Base-by-base conservation (phyloP, 148 eudicot species). In the Diospyros lotus region DNA sequence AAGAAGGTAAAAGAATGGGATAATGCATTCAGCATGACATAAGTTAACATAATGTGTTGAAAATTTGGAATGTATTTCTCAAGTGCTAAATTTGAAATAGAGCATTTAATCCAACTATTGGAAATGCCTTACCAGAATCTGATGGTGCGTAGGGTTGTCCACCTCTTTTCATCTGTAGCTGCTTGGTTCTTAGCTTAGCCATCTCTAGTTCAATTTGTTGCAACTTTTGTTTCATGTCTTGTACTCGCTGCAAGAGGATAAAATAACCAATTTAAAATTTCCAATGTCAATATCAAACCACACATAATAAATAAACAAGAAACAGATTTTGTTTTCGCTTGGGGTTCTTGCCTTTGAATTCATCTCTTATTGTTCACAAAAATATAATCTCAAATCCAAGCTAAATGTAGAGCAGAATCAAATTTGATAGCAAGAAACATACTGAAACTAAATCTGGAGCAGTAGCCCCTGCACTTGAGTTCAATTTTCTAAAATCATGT, bases 141-240 rank as follows among this genome's bases (percentile, higher is more conserved):
- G 64, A 55, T 17, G 65, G 62, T 75, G 63, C 68, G 64, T 60
- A 74, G 48, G 71, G 71, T n/a, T 63, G 70, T 63, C 72, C 76
- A 69, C 78, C 82, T 59, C 55, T 85, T 12, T 68, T 77, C 73
- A 72, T 73, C 58, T 43, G 69, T 8, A 73, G 52, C 66, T 83
- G 82, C 82, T 73, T 83, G 64, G 80, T 51, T 17, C 82, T 82
- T 68, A 86, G 73, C 81, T 67, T 73, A 56, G 62, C 54, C 76
- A 86, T 76, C 73, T 86, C 88, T 51, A 43, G 66, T 77, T 86
- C 86, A 41, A 86, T 75, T 77, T 83, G 80, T 18, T 17, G 73
- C 78, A 83, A 43, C 38, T 73, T 82, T 43, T 66, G 60, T 79
- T 76, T 86, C 66, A 83, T 76, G 54, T 76, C 75, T 64, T 75